Evolutionary conservation across 2,329 filamentous ascomycete genomes (phyloP).

Genomic region (Aplosporella prunicola): DNA sequence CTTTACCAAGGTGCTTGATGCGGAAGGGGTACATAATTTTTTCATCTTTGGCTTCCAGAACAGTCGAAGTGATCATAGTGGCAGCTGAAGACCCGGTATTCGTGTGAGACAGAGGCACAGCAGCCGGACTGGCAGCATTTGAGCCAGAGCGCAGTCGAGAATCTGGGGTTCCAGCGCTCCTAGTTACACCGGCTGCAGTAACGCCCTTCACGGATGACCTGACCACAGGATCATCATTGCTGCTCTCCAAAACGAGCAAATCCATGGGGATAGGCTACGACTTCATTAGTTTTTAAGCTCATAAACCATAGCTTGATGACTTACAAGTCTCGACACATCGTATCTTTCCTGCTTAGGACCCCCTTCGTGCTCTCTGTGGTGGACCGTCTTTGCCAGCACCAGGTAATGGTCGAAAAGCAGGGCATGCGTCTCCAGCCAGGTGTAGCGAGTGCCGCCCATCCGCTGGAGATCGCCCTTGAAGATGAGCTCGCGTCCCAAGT

Average conservation of each 20-base stretch:
- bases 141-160: conserved; percentile 42
- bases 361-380: conserved; percentile 57
- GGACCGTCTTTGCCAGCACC: conserved; percentile 73
- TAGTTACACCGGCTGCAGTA: conserved; percentile 50
- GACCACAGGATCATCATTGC: conserved; percentile 81
- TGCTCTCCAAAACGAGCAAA: conserved; percentile 81
- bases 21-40: conserved; percentile 84
- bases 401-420: conserved; percentile 95
- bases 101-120: conserved; percentile 53
- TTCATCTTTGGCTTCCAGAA: conserved; percentile 57
- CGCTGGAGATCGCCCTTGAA: conserved; percentile 82
- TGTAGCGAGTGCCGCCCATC: conserved; percentile 79
- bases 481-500: conserved; percentile 85
- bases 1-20: conserved; percentile 89
- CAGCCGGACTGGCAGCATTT: conserved; percentile 32
- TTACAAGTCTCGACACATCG: conserved; percentile 82
- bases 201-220: conserved; percentile 65
- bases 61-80: conserved; percentile 37
- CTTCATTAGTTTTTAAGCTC: conserved; percentile 4
- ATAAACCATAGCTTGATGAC: conserved; percentile 17
- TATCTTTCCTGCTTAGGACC: conserved; percentile 72
- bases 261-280: conserved; percentile 85
- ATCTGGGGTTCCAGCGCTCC: conserved; percentile 32
- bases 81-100: conserved; percentile 56
- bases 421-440: conserved; percentile 88